A percentile compares a stretch with the other conserved stretches of the same genome.
These are phyloP conservation scores for Raffaelea albimanens DNA, from an alignment of 2,329 filamentous ascomycete genomes.

Conservation along the genomic window DNA sequence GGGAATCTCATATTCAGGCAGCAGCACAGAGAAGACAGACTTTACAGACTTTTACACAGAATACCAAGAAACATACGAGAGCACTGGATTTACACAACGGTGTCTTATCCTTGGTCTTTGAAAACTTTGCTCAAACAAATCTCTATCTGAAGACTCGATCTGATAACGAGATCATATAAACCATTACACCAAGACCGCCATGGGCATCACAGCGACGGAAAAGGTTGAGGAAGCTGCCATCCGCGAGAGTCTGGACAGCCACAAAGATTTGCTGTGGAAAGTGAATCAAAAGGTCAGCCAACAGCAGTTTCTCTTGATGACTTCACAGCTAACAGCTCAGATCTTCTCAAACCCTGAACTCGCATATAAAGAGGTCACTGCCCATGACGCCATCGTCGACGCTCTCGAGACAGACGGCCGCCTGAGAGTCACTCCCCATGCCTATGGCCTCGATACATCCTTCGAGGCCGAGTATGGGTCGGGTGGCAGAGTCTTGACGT, in stretches of 20 bases:
- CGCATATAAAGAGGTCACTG: conserved; percentile 37
- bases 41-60: too few relatives aligned
- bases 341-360: conserved; percentile 36
- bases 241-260: conserved; percentile 1
- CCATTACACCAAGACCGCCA: neutral
- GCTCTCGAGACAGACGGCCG: conserved; percentile 30
- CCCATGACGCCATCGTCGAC: conserved; percentile 37
- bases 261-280: conserved; percentile 5
- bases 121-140: too few relatives aligned
- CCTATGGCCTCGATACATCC: conserved; percentile 39
- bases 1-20: too few relatives aligned
- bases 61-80: too few relatives aligned
- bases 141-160: too few relatives aligned
- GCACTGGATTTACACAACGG: too few relatives aligned
- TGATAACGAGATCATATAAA: neutral
- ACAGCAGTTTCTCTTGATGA: neutral
- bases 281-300: conserved; percentile 5
- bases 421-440: conserved; percentile 33
- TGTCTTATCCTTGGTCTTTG: too few relatives aligned
- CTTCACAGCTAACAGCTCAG: conserved; percentile 2
- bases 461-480: conserved; percentile 28
- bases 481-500: conserved; percentile 8
- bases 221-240: neutral
- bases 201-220: neutral
- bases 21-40: too few relatives aligned